Base-by-base conservation (phyloP, 306 rosid genomes). In the Quercus cerris region DNA sequence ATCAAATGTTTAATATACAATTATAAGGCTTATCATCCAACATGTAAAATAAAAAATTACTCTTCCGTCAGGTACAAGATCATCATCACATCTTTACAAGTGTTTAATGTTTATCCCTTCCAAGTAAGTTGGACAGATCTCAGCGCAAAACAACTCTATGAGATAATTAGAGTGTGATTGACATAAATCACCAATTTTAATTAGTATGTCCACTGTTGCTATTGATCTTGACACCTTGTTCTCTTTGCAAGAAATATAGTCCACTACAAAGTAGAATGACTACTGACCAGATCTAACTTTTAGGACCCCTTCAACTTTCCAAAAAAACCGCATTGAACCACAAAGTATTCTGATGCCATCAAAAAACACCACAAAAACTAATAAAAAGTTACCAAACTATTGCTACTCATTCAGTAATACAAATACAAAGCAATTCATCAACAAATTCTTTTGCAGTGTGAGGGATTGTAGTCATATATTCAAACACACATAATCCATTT, bases 51-150 rank as follows among this genome's bases (percentile, higher is more conserved):
- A 12, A 55, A 10, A 6, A 27, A 44, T 75, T 44, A 74, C 71
- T 58, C 68, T 66, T 63, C 56, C 75, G 58, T 64, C 55, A 8
- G 72, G 31, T 66, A 66, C 70, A 73, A 58, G 63, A 70, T 75
- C 71, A 52, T 71, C 77, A 78, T 51, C 78, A 41, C 22, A 83
- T 51, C 57, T 41, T 64, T 63, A 56, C 10, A 33, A 33, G 54
- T 13, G 49, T 62, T 6, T 31, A 31, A 35, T 35, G 2, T 35
- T 56, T 17, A 35, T 78, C 57, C 73, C 68, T 31, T 54, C 22
- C 15, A 33, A 64, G 69, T 5, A 74, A 23, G 51, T 22, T 5
- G 25, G n/a, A 33, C 10, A 30, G 5, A 22, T 51, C 69, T 54
- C 49, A 52, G 11, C 27, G 5, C 11, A 38, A 46, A 51, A 44